Percentiles rank a stretch among this genome's conserved stretches.
Conservation (phyloP, 2,329 filamentous ascomycete genomes). For the Epichloe uncinata region DNA sequence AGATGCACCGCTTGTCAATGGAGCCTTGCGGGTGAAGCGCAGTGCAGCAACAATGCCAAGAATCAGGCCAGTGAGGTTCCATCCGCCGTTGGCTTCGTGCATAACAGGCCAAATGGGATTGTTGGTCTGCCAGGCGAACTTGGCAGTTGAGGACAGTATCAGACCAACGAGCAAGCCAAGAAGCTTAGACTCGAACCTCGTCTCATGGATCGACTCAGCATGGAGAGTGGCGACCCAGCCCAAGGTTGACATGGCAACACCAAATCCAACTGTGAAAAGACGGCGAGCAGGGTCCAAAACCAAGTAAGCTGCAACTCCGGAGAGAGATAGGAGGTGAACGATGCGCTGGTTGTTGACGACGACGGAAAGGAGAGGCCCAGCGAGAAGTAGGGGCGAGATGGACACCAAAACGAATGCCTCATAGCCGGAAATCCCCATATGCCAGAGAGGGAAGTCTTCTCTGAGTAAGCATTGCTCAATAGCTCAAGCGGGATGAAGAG, state of each 20-base stretch:
- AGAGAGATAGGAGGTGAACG: slow-evolving; percentile 64
- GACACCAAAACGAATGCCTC: slow-evolving; percentile 81
- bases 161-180: slow-evolving; percentile 72
- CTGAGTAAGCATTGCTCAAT: background rate
- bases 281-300: slow-evolving; percentile 59
- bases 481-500: background rate
- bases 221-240: slow-evolving; percentile 76
- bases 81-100: slow-evolving; percentile 78
- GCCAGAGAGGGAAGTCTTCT: slow-evolving; percentile 86
- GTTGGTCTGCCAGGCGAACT: slow-evolving; percentile 88
- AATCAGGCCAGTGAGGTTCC: slow-evolving; percentile 71
- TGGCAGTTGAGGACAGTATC: slow-evolving; percentile 72
- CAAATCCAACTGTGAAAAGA: slow-evolving; percentile 70
- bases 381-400: slow-evolving; percentile 67
- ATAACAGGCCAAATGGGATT: slow-evolving; percentile 96
- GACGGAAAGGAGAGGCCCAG: slow-evolving; percentile 53
- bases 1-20: slow-evolving; percentile 28
- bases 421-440: slow-evolving; percentile 97
- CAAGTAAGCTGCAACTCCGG: slow-evolving; percentile 68
- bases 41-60: slow-evolving; percentile 65
- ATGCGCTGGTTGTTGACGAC: slow-evolving; percentile 55
- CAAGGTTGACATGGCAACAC: slow-evolving; percentile 66
- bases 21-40: slow-evolving; percentile 56
- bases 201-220: slow-evolving; percentile 60
- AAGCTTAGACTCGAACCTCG: slow-evolving; percentile 68